Conservation (phyloP, 2,329 filamentous ascomycete genomes). For the Teratosphaeria epicoccoides region DNA sequence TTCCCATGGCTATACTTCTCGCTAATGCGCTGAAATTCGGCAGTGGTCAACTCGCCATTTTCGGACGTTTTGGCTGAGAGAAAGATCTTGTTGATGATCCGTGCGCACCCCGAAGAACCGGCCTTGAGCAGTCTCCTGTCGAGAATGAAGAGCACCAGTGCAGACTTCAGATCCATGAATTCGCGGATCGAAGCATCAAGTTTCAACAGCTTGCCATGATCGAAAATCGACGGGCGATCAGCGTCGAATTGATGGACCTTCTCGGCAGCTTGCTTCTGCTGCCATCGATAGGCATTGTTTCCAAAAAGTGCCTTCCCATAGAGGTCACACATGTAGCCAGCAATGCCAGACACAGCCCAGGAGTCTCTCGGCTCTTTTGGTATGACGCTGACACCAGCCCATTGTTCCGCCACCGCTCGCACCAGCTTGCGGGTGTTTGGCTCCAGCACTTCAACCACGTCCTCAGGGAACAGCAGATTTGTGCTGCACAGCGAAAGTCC, state of each 20-base stretch:
- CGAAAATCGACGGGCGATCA: constrained; percentile 68
- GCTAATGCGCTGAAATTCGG: constrained; percentile 69
- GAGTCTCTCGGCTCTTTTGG: constrained; percentile 69
- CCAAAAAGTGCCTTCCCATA: constrained; percentile 87
- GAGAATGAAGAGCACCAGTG: constrained; percentile 83
- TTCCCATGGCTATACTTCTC: constrained; percentile 82
- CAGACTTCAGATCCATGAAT: constrained; percentile 83
- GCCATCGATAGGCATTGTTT: constrained; percentile 87
- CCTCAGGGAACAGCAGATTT: constrained; percentile 71
- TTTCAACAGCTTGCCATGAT: constrained; percentile 66
- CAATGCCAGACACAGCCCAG: constrained; percentile 83
- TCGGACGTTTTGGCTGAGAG: constrained; percentile 72
- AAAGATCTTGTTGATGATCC: constrained; percentile 77
- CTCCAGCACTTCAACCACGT: constrained; percentile 75
- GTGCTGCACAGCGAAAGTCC: constrained; percentile 82
- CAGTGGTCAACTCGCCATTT: constrained; percentile 59
- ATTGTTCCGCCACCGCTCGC: constrained; percentile 79
- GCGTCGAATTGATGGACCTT: constrained; percentile 71
- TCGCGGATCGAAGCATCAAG: constrained; percentile 78
- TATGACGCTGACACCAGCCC: constrained; percentile 87
- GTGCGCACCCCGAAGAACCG: constrained; percentile 69
- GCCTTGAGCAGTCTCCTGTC: constrained; percentile 85
- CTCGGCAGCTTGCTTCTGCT: constrained; percentile 77
- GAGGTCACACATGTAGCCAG: constrained; percentile 88
- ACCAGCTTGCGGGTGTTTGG: constrained; percentile 71